A percentile compares a stretch with the other conserved stretches of the same genome.
phyloP scores from a whole-genome alignment of 2,329 filamentous ascomycete species.

The Polytolypa hystricis region DNA sequence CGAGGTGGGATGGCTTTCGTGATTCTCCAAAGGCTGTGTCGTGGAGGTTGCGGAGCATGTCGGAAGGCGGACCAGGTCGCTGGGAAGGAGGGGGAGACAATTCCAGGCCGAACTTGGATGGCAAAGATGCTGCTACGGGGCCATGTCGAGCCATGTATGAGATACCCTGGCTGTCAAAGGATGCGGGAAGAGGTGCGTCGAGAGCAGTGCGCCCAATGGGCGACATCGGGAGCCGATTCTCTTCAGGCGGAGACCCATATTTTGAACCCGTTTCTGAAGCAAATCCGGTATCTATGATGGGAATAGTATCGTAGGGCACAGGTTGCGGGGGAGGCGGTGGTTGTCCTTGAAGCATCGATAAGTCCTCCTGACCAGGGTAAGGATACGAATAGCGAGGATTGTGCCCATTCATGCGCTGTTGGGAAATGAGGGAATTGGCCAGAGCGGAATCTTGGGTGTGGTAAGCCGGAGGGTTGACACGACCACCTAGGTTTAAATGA shows the following conservation, averaged over 20 bases:
- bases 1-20: conserved; percentile 46
- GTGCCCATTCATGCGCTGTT: conserved; percentile 46
- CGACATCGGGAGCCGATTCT: conserved; percentile 67
- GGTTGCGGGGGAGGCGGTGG: conserved; percentile 27
- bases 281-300: conserved; percentile 48
- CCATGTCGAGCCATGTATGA: conserved; percentile 84
- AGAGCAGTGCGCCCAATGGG: conserved; percentile 69
- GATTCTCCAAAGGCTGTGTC: conserved; percentile 62
- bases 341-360: conserved; percentile 31
- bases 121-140: conserved; percentile 83
- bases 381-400: conserved; percentile 34
- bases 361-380: conserved; percentile 33
- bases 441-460: conserved; percentile 58
- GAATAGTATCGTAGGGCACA: conserved; percentile 38
- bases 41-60: conserved; percentile 48
- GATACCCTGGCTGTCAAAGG: conserved; percentile 91
- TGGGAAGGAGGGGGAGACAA: conserved; percentile 58
- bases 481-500: conserved; percentile 54
- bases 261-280: conserved; percentile 48
- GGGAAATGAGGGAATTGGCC: conserved; percentile 59
- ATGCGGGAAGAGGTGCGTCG: conserved; percentile 84
- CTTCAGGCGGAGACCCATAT: conserved; percentile 77
- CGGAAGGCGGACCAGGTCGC: conserved; percentile 53
- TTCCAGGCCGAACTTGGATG: conserved; percentile 81
- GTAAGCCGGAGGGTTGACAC: conserved; percentile 54